phyloP scores from a whole-genome alignment of 306 rosid genomes.

The Glycyrrhiza uralensis region DNA sequence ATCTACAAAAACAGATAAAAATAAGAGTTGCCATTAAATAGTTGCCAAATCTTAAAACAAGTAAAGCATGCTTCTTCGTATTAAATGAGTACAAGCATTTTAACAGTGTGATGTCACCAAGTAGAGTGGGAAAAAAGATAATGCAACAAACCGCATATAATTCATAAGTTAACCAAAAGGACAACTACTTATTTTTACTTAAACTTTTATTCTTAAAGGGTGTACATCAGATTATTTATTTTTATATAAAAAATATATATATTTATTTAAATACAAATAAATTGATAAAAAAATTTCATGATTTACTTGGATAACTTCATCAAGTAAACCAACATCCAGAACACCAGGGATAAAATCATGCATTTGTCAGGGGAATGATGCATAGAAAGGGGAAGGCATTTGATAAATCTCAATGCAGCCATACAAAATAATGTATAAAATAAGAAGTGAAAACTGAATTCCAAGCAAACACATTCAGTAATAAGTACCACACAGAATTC shows the following conservation, averaged over 20 bases:
- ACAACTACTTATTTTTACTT: not conserved
- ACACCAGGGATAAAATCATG: constrained; percentile 72
- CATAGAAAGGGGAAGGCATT: not conserved
- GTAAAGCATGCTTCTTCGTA: not conserved
- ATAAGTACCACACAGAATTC: not conserved
- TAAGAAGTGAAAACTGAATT: not conserved
- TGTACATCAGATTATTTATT: not conserved
- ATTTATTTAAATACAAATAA: not conserved
- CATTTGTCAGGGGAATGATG: constrained; percentile 28
- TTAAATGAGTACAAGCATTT: not conserved
- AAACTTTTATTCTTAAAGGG: not conserved
- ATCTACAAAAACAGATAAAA: constrained; percentile 46
- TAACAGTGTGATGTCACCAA: not conserved
- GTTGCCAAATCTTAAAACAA: not conserved
- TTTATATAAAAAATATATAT: not conserved
- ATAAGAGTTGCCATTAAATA: not conserved
- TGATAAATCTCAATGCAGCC: not conserved
- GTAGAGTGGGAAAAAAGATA: not conserved
- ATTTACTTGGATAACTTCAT: constrained; percentile 87
- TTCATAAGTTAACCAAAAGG: not conserved
- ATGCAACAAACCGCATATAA: not conserved
- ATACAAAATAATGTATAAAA: not conserved
- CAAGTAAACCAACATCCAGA: constrained; percentile 62
- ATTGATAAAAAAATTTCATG: constrained; percentile 15
- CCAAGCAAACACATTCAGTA: not conserved